phyloP scores from a whole-genome alignment of 495 filamentous ascomycete genomes.

The Darksidea phi region DNA sequence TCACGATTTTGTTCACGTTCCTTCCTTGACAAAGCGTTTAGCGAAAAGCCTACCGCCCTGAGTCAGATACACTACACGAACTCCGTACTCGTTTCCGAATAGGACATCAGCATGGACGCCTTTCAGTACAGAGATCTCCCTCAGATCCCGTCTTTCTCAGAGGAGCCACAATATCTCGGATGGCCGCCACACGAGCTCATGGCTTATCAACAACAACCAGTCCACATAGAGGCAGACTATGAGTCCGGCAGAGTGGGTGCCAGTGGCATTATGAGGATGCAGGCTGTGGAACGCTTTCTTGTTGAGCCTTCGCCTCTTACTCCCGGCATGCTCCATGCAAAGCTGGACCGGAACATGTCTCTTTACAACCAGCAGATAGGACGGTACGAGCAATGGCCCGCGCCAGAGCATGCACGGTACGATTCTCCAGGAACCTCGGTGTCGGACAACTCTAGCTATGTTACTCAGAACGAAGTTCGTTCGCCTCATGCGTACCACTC shows the following conservation, averaged over 20 bases:
- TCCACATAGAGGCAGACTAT: not conserved
- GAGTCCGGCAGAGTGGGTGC: not conserved
- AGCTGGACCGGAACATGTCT: slow-evolving; percentile 5
- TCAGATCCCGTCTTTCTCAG: slow-evolving; percentile 20
- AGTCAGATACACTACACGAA: too few relatives aligned
- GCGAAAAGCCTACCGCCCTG: not conserved
- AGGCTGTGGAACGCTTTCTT: slow-evolving; percentile 30
- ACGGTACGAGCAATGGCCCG: slow-evolving; percentile 11
- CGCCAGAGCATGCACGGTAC: slow-evolving; percentile 7
- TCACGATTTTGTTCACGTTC: too few relatives aligned
- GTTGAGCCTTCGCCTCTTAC: slow-evolving; percentile 21
- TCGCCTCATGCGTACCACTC: slow-evolving; percentile 8
- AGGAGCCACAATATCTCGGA: not conserved
- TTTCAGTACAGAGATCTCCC: slow-evolving; percentile 30
- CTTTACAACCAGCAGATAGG: slow-evolving; percentile 9
- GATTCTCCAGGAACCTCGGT: slow-evolving; percentile 26
- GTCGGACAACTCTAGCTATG: slow-evolving; percentile 23
- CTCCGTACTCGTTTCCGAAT: not conserved
- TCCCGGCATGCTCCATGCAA: slow-evolving; percentile 10
- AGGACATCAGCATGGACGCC: slow-evolving; percentile 12
- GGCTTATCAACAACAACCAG: not conserved
- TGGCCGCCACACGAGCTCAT: slow-evolving; percentile 13
- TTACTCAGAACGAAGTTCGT: slow-evolving; percentile 22
- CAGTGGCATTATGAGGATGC: slow-evolving; percentile 13
- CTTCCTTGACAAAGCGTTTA: not conserved